Base-by-base conservation (phyloP, 1,284 basidiomycete genomes). In the Ceratobasidium sp. region DNA sequence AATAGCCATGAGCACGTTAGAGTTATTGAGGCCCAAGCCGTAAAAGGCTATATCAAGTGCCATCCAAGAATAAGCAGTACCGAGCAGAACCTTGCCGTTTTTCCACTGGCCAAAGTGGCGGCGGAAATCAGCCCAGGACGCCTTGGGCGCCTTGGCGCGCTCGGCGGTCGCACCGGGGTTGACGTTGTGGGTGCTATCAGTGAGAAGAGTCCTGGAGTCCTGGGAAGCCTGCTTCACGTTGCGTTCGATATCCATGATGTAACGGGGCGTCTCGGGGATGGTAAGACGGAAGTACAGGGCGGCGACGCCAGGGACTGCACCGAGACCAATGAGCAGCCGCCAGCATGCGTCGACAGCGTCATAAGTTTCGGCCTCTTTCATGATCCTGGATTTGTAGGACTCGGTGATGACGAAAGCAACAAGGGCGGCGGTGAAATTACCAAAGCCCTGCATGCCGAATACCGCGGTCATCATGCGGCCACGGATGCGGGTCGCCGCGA, bases 221-320 rank as follows among this genome's bases (percentile, higher is more conserved):
- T 84, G 81, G 14, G 86, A 77, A 11, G 91, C 91, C 78, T 90
- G 88, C 77, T 86, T 83, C 74, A 94, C 85, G 81, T 94, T 92
- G 74, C 91, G 88, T 82, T 94, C 91, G 76, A 95, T 87, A 82
- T 94, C 92, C 88, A 95, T 92, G 73, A 92, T 95, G 85, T 92
- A 96, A 76, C 92, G 91, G 44, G 92, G 78, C 16, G 84, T 84
- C 78, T 84, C 84, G 74, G 83, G 81, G 75, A 83, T 83, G 73
- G 79, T 80, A 58, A 81, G 77, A 67, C 80, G 83, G 82, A 83
- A 84, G 81, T 84, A 85, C 62, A 83, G 79, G n/a, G 82, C 81
- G 49, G 81, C 76, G 73, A 75, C 75, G 23, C 78, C 82, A 58
- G 82, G 82, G 33, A 83, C 80, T 75, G 78, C 79, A 38, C 82